Evolutionary conservation across 106 monocot genomes (phyloP).

Genomic region (Dendrobium chrysotoxum): DNA sequence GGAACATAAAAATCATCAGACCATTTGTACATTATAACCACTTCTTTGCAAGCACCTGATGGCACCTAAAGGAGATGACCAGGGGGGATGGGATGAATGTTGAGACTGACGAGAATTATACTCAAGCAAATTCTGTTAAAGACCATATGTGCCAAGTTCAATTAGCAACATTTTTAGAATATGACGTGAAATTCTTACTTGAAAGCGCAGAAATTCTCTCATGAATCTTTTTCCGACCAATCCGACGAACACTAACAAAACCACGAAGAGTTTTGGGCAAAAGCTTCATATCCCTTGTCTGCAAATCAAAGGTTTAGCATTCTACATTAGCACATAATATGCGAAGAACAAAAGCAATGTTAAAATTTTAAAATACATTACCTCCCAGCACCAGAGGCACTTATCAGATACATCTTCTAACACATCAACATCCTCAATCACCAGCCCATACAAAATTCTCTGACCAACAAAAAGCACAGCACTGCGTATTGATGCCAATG

Average conservation of each 20-base stretch:
- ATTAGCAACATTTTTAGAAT: background rate
- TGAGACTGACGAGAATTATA: too few species aligned
- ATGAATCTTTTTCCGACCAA: constrained; percentile 27
- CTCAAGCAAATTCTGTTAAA: background rate
- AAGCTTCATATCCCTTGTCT: constrained; percentile 71
- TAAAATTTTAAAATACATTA: constrained; percentile 13
- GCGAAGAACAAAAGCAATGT: background rate
- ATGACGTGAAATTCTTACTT: background rate
- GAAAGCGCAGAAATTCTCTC: constrained; percentile 27
- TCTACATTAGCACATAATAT: background rate
- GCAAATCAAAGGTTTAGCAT: background rate
- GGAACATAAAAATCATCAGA: background rate
- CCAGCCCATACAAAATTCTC: constrained; percentile 69
- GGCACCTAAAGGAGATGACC: background rate
- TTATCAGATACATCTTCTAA: constrained; percentile 70
- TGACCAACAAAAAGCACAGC: constrained; percentile 64
- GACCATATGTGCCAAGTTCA: background rate
- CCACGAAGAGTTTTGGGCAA: constrained; percentile 40
- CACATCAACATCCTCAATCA: constrained; percentile 60
- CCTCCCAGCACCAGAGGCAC: constrained; percentile 99
- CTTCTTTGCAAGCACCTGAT: background rate
- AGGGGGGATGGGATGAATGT: background rate
- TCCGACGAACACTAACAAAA: constrained; percentile 18
- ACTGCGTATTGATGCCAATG: constrained; percentile 46
- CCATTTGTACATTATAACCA: background rate